phyloP scores from a whole-genome alignment of 2,329 filamentous ascomycete species.

The Penicillium sp. region DNA sequence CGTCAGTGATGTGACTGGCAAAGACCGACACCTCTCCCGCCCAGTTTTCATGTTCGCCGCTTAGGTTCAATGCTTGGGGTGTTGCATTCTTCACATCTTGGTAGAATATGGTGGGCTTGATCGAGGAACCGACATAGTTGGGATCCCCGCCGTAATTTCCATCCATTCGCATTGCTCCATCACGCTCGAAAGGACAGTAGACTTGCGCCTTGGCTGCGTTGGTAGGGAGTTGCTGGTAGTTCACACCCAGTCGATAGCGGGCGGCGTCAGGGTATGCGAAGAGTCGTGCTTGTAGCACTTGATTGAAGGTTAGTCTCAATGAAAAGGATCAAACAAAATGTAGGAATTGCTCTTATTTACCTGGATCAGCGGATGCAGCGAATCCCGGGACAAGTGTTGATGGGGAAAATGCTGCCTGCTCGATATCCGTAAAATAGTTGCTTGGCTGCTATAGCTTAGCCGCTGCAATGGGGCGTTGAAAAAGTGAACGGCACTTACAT shows the following conservation, averaged over 20 bases:
- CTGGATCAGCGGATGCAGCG: conserved; percentile 63
- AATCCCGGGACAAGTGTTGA: conserved; percentile 65
- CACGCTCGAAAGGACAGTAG: conserved; percentile 56
- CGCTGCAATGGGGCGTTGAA: no score
- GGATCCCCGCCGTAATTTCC: conserved; percentile 62
- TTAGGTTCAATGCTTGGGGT: conserved; percentile 16
- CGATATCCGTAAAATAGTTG: conserved; percentile 68
- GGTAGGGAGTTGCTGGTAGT: conserved; percentile 46
- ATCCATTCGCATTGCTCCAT: conserved; percentile 40
- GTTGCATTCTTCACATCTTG: conserved; percentile 11
- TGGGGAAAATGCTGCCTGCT: conserved; percentile 68
- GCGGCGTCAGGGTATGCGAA: conserved; percentile 62
- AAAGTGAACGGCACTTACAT: conserved; percentile 44
- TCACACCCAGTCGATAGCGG: conserved; percentile 45
- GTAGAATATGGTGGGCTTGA: conserved; percentile 29
- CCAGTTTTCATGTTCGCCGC: conserved; percentile 35
- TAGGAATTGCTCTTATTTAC: conserved; percentile 11
- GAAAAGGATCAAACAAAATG: no score
- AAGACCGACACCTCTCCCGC: conserved; percentile 25
- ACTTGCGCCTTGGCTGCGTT: conserved; percentile 39
- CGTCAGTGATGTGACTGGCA: conserved; percentile 24
- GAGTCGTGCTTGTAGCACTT: conserved; percentile 60
- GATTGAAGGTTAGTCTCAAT: no score
- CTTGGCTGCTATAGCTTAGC: conserved; percentile 28
- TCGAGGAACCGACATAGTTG: conserved; percentile 50